Evolutionary conservation across 1,139 yeast species (phyloP), one percentile per base, ranked within the genome.

Genomic region (Hyphopichia wangnamkhiaoensis): DNA sequence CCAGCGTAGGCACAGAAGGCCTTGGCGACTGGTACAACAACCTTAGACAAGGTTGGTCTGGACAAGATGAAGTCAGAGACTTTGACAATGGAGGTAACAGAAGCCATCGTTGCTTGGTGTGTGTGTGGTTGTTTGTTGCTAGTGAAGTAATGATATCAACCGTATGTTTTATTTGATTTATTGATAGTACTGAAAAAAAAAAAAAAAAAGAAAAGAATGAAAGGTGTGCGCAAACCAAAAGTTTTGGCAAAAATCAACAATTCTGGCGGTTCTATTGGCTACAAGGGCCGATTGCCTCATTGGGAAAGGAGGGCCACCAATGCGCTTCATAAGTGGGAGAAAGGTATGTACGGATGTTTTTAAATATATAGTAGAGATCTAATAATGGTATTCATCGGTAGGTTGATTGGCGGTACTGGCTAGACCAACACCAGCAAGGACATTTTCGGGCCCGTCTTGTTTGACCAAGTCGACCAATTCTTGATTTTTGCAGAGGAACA

Each of bases 81-180:
- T 72, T 84, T 88, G 59, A 81, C 94, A 58, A 90, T 82, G 52
- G 91, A 83, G 33, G 95, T 85, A 63, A 86, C 73, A 38, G 95
- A 79, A 49, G 86, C 79, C 89, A 84, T 82, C 48, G 24, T 35
- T 25, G 24, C 19, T 15, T n/a, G n/a, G n/a, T n/a, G 38, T 4
- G 27, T 33, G 9, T 15, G 12, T 34, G 12, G 25, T 13, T 21
- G 13, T 28, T 19, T 36, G 29, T 15, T 14, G 16, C 9, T 23
- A n/a, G n/a, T n/a, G n/a, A n/a, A n/a, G n/a, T n/a, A n/a, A n/a
- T n/a, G n/a, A n/a, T n/a, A n/a, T n/a, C n/a, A n/a, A n/a, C n/a
- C n/a, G n/a, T n/a, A n/a, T n/a, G n/a, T n/a, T 26, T 19, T 19
- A 27, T 25, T 17, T 35, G 15, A 37, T 31, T 18, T 28, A 31